These are phyloP conservation scores for Ascocoryne sarcoides DNA, from an alignment of 2,329 filamentous ascomycete species.

Conservation along the genomic window DNA sequence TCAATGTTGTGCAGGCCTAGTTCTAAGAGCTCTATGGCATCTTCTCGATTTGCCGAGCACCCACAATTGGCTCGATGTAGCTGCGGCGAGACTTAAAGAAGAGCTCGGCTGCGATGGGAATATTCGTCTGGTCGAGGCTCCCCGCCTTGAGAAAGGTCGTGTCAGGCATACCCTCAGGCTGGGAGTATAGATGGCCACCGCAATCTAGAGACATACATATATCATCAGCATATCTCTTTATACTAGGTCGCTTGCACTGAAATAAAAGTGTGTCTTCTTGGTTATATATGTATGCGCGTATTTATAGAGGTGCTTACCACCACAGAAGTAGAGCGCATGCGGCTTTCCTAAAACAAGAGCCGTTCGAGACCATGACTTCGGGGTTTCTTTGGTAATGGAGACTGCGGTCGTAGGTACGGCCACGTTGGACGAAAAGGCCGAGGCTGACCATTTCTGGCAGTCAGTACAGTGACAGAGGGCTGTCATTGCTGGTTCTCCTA, in stretches of 20 bases:
- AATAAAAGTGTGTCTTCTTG: too few relatives aligned
- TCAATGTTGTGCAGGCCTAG: too few relatives aligned
- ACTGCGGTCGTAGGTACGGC: constrained; percentile 39
- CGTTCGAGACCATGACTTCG: constrained; percentile 39
- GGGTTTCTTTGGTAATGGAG: constrained; percentile 40
- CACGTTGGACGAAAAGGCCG: constrained; percentile 43
- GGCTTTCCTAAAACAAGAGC: constrained; percentile 43
- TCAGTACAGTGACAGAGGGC: constrained; percentile 45
- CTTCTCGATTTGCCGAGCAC: too few relatives aligned
- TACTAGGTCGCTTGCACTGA: too few relatives aligned
- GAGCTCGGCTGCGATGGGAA: too few relatives aligned
- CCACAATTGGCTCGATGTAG: too few relatives aligned
- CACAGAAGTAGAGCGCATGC: constrained; percentile 48
- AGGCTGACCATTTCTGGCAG: constrained; percentile 44
- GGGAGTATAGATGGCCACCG: constrained; percentile 42
- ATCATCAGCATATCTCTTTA: neutral
- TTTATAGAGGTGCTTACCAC: too few relatives aligned
- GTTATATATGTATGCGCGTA: too few relatives aligned
- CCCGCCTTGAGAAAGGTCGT: constrained; percentile 43
- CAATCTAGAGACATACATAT: constrained; percentile 32
- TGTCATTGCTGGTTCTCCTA: constrained; percentile 34
- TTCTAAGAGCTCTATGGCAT: too few relatives aligned
- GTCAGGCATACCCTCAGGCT: constrained; percentile 44
- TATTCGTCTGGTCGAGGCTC: too few relatives aligned
- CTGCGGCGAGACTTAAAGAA: too few relatives aligned